Percentiles rank a stretch among this genome's conserved stretches.
These are phyloP conservation scores for Dactylellina haptotyla DNA, from an alignment of 2,329 filamentous ascomycete genomes.

Conservation along the genomic window DNA sequence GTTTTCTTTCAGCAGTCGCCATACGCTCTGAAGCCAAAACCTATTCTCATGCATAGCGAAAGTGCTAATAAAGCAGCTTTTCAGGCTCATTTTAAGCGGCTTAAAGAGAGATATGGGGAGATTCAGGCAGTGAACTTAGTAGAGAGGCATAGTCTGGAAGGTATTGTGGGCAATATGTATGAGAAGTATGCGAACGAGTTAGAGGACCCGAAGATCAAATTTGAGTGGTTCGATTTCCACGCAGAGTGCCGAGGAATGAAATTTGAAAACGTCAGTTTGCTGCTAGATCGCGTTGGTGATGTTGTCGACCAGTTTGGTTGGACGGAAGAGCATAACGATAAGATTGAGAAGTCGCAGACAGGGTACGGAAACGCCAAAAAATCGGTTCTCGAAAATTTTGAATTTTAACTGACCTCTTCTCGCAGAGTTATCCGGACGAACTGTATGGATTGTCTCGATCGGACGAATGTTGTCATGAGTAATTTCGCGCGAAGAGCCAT, in stretches of 20 bases:
- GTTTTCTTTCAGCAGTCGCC: slow-evolving; percentile 95
- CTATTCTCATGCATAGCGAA: slow-evolving; percentile 80
- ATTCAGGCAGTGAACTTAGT: slow-evolving; percentile 85
- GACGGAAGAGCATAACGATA: slow-evolving; percentile 69
- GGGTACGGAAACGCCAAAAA: slow-evolving; percentile 29
- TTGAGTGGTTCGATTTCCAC: slow-evolving; percentile 99
- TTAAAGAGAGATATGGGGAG: slow-evolving; percentile 75
- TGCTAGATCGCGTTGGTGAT: slow-evolving; percentile 75
- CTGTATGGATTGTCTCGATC: slow-evolving; percentile 97
- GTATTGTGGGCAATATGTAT: slow-evolving; percentile 80
- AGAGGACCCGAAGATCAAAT: slow-evolving; percentile 68
- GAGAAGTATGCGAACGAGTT: slow-evolving; percentile 73
- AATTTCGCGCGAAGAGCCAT: slow-evolving; percentile 86
- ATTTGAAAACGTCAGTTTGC: slow-evolving; percentile 88
- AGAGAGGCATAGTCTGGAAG: slow-evolving; percentile 86
- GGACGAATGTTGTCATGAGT: slow-evolving; percentile 95
- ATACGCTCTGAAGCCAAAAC: slow-evolving; percentile 89
- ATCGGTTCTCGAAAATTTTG: slow-evolving; percentile 67
- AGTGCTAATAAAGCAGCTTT: slow-evolving; percentile 82
- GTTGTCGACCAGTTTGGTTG: slow-evolving; percentile 78
- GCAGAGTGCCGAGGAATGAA: slow-evolving; percentile 93
- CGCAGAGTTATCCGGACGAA: slow-evolving; percentile 80
- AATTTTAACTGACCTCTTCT: slow-evolving; percentile 59
- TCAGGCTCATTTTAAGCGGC: slow-evolving; percentile 77
- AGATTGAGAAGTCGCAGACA: slow-evolving; percentile 50